phyloP scores from a whole-genome alignment of 2,329 filamentous ascomycete genomes.

The Penicillium sp. region DNA sequence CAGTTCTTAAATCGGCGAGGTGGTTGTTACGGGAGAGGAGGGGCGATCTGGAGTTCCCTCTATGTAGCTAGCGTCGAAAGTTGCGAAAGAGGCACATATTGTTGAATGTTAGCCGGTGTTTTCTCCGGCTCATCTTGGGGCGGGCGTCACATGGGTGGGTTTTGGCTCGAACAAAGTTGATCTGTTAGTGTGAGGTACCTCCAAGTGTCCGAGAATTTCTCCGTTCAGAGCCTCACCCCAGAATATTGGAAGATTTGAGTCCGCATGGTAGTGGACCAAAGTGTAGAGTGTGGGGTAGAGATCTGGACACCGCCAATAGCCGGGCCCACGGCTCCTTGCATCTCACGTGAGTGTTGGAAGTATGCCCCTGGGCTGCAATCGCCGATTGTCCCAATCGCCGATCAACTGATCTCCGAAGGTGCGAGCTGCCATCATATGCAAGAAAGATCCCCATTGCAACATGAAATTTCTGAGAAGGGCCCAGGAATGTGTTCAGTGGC shows the following conservation, averaged over 20 bases:
- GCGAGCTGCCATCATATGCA: neutral
- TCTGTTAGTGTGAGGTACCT: neutral
- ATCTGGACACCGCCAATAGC: no score
- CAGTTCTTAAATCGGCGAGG: neutral
- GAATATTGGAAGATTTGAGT: neutral
- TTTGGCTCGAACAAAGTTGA: neutral
- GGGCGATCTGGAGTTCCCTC: neutral
- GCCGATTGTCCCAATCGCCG: neutral
- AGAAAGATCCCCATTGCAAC: neutral
- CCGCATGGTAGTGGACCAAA: no score
- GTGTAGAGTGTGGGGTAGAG: neutral
- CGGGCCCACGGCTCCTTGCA: no score
- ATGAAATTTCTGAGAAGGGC: neutral
- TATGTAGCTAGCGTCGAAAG: neutral
- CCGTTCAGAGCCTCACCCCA: neutral
- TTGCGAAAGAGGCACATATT: neutral
- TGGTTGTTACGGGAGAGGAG: neutral
- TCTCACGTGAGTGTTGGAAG: neutral
- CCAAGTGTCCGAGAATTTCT: conserved; percentile 2
- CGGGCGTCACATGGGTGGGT: neutral
- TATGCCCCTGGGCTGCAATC: neutral
- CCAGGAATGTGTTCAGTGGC: neutral
- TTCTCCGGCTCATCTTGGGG: neutral
- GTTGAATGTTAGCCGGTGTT: neutral
- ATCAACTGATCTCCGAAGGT: neutral